Percentiles rank a stretch among this genome's conserved stretches.
These are phyloP conservation scores for Dalbergia oliveri DNA, from an alignment of 306 rosid genomes.

Conservation along the genomic window DNA sequence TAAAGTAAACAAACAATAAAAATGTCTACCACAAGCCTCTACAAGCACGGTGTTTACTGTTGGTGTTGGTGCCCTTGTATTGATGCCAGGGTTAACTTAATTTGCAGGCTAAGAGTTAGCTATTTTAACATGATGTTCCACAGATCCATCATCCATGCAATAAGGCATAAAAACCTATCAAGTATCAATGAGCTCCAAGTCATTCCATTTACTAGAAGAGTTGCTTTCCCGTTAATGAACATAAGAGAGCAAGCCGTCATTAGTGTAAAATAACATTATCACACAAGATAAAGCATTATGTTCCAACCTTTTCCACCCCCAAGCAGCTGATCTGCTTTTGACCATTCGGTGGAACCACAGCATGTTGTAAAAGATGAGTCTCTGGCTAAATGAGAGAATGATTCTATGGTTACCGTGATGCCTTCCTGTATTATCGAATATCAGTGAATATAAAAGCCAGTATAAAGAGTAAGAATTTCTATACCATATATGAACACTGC, in stretches of 20 bases:
- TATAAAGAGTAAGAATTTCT: constrained; percentile 33
- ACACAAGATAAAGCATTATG: constrained; percentile 36
- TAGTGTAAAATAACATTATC: constrained; percentile 16
- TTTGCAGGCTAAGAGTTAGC: constrained; percentile 37
- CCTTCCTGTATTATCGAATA: constrained; percentile 74
- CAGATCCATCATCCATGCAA: constrained; percentile 35
- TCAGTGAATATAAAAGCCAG: constrained; percentile 42
- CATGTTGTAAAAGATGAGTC: constrained; percentile 58
- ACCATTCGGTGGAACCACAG: constrained; percentile 54
- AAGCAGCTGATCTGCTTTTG: constrained; percentile 80
- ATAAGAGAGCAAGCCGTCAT: constrained; percentile 30
- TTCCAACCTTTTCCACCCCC: constrained; percentile 84
- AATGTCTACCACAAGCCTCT: background rate
- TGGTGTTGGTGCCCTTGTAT: constrained; percentile 22
- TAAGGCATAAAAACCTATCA: background rate
- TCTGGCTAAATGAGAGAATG: constrained; percentile 74
- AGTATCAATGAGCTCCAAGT: constrained; percentile 22
- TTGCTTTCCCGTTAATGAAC: constrained; percentile 14
- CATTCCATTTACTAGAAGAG: constrained; percentile 30
- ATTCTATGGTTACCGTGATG: constrained; percentile 63
- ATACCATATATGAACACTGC: constrained; percentile 30
- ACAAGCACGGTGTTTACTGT: constrained; percentile 30
- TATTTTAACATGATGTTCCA: constrained; percentile 33
- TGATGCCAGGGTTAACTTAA: constrained; percentile 30
- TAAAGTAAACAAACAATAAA: constrained; percentile 26